These are phyloP conservation scores for Apiospora rasikravindrae DNA, from an alignment of 2,329 filamentous ascomycete genomes.

Conservation along the genomic window DNA sequence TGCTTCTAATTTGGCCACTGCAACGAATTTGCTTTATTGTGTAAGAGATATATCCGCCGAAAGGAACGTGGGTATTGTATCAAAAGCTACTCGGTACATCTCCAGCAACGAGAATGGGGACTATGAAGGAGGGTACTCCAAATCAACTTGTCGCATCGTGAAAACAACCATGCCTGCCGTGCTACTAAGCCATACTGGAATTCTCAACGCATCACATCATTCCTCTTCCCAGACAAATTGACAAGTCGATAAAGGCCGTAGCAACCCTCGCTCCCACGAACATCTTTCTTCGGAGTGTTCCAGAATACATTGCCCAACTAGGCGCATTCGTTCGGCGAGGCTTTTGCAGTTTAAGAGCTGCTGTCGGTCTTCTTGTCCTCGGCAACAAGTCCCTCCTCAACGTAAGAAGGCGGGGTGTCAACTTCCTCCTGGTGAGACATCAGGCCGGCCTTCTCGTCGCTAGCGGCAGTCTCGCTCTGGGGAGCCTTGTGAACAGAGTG, in stretches of 20 bases:
- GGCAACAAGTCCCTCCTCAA: constrained; percentile 31
- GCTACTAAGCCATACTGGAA: constrained; percentile 2
- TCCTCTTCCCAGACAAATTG: background rate
- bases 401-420: constrained; percentile 37
- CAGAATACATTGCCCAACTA: constrained; percentile 1
- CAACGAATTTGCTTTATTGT: constrained; percentile 10
- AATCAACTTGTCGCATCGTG: constrained; percentile 14
- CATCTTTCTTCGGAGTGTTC: background rate
- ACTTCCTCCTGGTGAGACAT: constrained; percentile 46
- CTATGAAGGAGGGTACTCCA: constrained; percentile 17
- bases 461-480: constrained; percentile 42
- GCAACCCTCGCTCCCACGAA: background rate
- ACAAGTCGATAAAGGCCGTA: background rate
- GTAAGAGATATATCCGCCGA: background rate
- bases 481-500: constrained; percentile 42
- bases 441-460: constrained; percentile 57
- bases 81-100: constrained; percentile 15
- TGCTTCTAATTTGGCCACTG: background rate
- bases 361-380: constrained; percentile 38
- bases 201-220: background rate
- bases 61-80: constrained; percentile 17
- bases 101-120: constrained; percentile 9
- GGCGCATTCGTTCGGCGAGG: background rate
- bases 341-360: constrained; percentile 27
- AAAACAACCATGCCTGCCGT: constrained; percentile 1